Evolutionary conservation across 345 rosid species (phyloP), one percentile per base, ranked within the genome.

Genomic region (Dipteronia sinensis): DNA sequence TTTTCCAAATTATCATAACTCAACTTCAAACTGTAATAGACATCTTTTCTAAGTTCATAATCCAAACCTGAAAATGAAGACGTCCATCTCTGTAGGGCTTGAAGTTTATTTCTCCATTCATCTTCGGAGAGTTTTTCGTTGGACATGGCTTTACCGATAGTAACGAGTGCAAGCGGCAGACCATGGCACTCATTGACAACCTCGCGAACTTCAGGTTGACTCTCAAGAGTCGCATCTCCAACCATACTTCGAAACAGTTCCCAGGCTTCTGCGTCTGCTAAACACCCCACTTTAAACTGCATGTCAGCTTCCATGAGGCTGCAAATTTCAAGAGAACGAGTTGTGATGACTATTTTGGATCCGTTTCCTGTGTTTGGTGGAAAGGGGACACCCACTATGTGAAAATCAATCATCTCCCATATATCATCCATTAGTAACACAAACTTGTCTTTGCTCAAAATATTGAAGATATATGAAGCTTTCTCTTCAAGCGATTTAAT

Each of bases 51-150:
- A n/a, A 56, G 61, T n/a, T 56, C 19, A 56, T 22, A 22, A 56
- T 20, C 61, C n/a, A 22, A 56, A 56, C 61, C 61, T 56, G 61
- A 74, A 78, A 80, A 12, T 77, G 77, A n/a, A 73, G 40, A 29
- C 11, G 53, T 47, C 15, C 53, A 10, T 47, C 22, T 56, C 20
- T 56, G 17, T 56, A 56, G 4, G 61, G 9, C 61, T 56, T 56
- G 61, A 56, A 56, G 61, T n/a, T 56, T 20, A 56, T 56, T 12
- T 19, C 19, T 56, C 61, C 61, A 56, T 56, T 56, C 61, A 2
- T 29, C 3, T 56, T 56, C 22, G 7, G 61, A 3, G 11, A 4
- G 8, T 56, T 56, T 1, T 56, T 56, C 19, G 20, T 5, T 17
- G 20, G 16, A 20, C 61, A 56, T 56, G 19, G 23, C 61, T 56